These are phyloP conservation scores for Claviceps capensis DNA, from an alignment of 2,329 filamentous ascomycete genomes.

Conservation along the genomic window DNA sequence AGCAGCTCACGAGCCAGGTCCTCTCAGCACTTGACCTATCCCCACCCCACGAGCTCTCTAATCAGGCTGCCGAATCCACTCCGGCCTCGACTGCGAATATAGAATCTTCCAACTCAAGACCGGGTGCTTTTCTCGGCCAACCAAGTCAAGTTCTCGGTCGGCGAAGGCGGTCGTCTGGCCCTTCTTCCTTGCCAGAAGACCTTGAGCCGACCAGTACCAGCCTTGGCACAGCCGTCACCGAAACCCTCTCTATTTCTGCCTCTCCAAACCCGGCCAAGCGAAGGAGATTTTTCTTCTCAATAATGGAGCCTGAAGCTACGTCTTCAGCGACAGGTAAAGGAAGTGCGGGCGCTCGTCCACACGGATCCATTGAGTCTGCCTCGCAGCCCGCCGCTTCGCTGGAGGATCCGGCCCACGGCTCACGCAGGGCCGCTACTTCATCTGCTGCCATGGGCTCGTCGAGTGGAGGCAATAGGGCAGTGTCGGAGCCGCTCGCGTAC, in stretches of 20 bases:
- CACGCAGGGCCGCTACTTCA: conserved; percentile 28
- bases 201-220: conserved; percentile 12
- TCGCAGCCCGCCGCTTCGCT: conserved; percentile 11
- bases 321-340: conserved; percentile 40
- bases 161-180: conserved; percentile 34
- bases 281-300: conserved; percentile 42
- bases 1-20: conserved; percentile 32
- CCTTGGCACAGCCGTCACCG: conserved; percentile 9
- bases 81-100: conserved; percentile 25
- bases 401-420: conserved; percentile 29
- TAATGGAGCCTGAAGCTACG: conserved; percentile 51
- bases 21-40: conserved; percentile 25
- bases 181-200: conserved; percentile 22
- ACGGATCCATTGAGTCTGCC: conserved; percentile 26
- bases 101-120: conserved; percentile 22
- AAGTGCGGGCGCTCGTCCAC: conserved; percentile 24
- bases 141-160: conserved; percentile 35
- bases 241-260: conserved; percentile 5
- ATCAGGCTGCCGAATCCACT: conserved; percentile 13
- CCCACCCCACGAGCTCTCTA: conserved; percentile 11
- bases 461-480: conserved; percentile 14
- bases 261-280: conserved; percentile 22
- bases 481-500: conserved; percentile 8
- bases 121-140: conserved; percentile 13
- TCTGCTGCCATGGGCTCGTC: conserved; percentile 41